phyloP scores from a whole-genome alignment of 768 basidiomycete species.

The Sarcomyxa edulis region DNA sequence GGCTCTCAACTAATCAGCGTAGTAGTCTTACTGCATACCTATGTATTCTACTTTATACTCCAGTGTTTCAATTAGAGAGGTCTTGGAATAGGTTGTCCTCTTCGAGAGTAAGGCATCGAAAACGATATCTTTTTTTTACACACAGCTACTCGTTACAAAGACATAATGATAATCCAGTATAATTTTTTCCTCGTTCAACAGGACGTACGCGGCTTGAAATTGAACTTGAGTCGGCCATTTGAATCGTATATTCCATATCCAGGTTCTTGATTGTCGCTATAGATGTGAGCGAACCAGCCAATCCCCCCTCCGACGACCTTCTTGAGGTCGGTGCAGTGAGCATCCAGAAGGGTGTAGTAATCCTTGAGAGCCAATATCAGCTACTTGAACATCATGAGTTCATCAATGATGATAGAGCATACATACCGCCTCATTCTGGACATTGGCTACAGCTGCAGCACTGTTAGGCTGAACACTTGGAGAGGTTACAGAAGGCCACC shows the following conservation, averaged over 20 bases:
- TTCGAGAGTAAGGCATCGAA: conserved; percentile 4
- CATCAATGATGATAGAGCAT: too few relatives aligned
- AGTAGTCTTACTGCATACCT: background rate
- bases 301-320: conserved; percentile 52
- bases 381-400: too few relatives aligned
- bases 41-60: too few relatives aligned
- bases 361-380: conserved; percentile 28
- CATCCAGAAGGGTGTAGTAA: conserved; percentile 61
- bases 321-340: conserved; percentile 61
- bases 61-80: too few relatives aligned
- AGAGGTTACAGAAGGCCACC: conserved; percentile 70
- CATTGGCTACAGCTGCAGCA: conserved; percentile 49
- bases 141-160: background rate
- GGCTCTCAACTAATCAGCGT: background rate
- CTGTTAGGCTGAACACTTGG: conserved; percentile 62
- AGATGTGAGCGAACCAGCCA: conserved; percentile 83
- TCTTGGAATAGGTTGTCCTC: too few relatives aligned
- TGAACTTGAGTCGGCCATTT: conserved; percentile 50
- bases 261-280: conserved; percentile 58
- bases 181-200: conserved; percentile 32
- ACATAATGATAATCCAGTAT: background rate
- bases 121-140: background rate
- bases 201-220: conserved; percentile 55
- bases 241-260: conserved; percentile 66
- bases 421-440: conserved; percentile 56